Percentiles rank a stretch among this genome's conserved stretches.
These are phyloP conservation scores for Suhomyces xylopsoci DNA, from an alignment of 805 yeast genomes.

Conservation along the genomic window DNA sequence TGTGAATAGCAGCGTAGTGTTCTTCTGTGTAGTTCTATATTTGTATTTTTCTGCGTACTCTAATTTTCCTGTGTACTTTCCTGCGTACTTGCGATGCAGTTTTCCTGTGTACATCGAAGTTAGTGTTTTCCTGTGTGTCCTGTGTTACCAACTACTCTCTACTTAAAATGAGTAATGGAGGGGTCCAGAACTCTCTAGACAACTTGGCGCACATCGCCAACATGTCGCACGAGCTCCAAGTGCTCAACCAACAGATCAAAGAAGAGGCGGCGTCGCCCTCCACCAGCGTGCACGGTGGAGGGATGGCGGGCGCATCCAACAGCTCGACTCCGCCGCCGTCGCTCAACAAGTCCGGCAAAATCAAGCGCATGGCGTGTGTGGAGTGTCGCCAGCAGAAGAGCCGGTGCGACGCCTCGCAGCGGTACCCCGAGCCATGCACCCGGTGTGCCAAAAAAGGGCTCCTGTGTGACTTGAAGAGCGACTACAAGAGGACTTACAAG, in stretches of 20 bases:
- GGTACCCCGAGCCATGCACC: slow-evolving; percentile 75
- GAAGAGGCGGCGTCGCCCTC: slow-evolving; percentile 8
- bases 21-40: no score
- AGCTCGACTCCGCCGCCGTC: slow-evolving; percentile 5
- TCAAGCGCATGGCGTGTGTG: slow-evolving; percentile 80
- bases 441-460: slow-evolving; percentile 72
- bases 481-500: slow-evolving; percentile 85
- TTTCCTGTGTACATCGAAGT: no score
- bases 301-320: background rate
- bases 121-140: no score
- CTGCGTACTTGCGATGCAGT: no score
- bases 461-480: slow-evolving; percentile 70
- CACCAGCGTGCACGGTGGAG: slow-evolving; percentile 1
- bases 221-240: slow-evolving; percentile 40
- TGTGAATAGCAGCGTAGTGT: no score
- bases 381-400: slow-evolving; percentile 96
- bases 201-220: slow-evolving; percentile 43
- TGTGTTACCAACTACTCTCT: no score
- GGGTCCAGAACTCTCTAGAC: slow-evolving; percentile 31
- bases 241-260: slow-evolving; percentile 24
- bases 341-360: slow-evolving; percentile 14
- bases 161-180: slow-evolving; percentile 11
- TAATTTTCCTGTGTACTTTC: no score
- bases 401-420: slow-evolving; percentile 79
- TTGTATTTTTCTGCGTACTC: no score